Evolutionary conservation across 78 protist species (phyloP), one percentile per base, ranked within the genome.

Genomic region (Planoprotostelium fungivorum): DNA sequence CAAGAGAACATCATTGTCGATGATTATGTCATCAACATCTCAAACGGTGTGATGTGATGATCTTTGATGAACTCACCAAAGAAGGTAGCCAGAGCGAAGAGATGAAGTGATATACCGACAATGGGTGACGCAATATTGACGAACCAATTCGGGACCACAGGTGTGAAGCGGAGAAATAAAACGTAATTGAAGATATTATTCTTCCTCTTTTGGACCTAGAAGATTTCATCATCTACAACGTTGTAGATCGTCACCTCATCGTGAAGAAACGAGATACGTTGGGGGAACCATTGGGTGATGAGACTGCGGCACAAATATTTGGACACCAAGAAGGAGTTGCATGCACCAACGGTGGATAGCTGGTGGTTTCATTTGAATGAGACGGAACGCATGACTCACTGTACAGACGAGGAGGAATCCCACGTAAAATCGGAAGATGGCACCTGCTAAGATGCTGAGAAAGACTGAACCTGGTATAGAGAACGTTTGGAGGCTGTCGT

Each of bases 81-180:
- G 84, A 90, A 91, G 0, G 96, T 95, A 0, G 93, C 96, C 23
- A 90, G 36, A 0, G 91, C 89, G 85, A 94, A 94, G 34, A 88
- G 85, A 16, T 37, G 0, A 1, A 92, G 63, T 1, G 94, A 91
- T 0, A 94, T 90, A 38, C 84, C 90, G 34, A 94, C 86, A 0
- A 94, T 38, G 29, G 96, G 96, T 25, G 95, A 92, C 29, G 94
- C 92, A 36, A 94, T 83, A 84, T 94, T 94, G 34, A 94, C 89
- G 88, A 94, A 91, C 96, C 96, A 94, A 38, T 94, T 94, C 34
- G 96, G 96, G 36, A 94, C 51, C 38, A 94, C 85, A 34, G 96
- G 96, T 84, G 96, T 92, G 34, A 94, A 87, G 35, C 96, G 86
- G 0, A 94, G 37, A 38, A 94, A 94, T 5, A 94, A 88, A 0